Evolutionary conservation across 805 yeast genomes (phyloP), one percentile per base, ranked within the genome.

Genomic region (Hanseniaspora opuntiae): DNA sequence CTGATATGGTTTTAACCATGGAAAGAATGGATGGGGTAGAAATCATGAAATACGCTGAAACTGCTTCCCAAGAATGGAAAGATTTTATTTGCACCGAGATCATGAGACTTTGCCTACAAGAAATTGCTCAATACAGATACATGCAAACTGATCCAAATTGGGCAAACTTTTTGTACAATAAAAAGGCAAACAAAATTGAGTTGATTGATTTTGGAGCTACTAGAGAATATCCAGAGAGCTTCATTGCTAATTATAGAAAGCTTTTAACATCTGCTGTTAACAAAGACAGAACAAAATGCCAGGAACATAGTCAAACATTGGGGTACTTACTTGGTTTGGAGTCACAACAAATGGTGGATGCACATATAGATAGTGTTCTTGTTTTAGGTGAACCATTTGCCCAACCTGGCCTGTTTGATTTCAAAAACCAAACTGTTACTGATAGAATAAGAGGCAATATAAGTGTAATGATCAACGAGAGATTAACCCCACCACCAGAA

Each of bases 131-230:
- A 60, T 89, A 84, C 71, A 77, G 76, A 62, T 90, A 83, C 69
- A 93, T 93, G 98, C 98, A 93, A 69, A 90, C 97, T 1, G 98
- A 93, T 69, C 98, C 98, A 50, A 93, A 93, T 67, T 93, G 98
- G 98, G 97, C 98, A 45, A 93, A 93, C 66, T 93, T 93, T 69
- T 69, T 93, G 56, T 88, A 85, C 70, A 88, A 93, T 63, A 72
- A 72, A 35, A 60, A 70, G n/a, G 79, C 88, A 1, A 68, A 76
- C 25, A 80, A 83, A 65, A 79, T 93, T 55, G 97, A 90, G 66
- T 72, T 93, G 54, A 71, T 93, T 52, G 98, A 93, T 69, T 93
- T 93, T 68, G 98, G 98, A 47, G 97, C 98, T 1, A 83, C 96
- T 6, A 75, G 97, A 58, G 84, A 79, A 33, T 93, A 79, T 65